Conservation (phyloP, 805 yeast genomes). For the Pichia occidentalis region DNA sequence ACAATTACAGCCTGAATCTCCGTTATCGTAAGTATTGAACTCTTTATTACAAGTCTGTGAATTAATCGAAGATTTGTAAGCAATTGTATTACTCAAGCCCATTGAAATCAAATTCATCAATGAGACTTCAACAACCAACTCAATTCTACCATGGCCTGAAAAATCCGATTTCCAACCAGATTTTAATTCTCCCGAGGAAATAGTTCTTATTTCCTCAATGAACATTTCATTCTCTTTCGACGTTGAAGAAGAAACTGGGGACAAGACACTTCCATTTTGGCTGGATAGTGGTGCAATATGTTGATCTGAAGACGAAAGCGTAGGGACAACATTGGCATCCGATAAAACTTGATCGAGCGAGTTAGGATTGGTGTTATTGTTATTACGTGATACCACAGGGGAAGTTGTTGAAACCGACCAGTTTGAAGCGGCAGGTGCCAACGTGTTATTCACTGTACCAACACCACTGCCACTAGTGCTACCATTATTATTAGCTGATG, state of each 20-base stretch:
- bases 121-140: constrained; percentile 65
- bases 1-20: constrained; percentile 38
- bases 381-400: constrained; percentile 3
- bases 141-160: constrained; percentile 69
- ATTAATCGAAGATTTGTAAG: constrained; percentile 26
- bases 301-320: constrained; percentile 1
- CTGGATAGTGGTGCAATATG: constrained; percentile 2
- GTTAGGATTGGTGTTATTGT: background rate
- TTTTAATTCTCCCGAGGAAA: constrained; percentile 75
- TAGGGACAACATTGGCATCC: no score
- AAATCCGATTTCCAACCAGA: constrained; percentile 96
- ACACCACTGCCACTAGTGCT: background rate
- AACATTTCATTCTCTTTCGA: constrained; percentile 31
- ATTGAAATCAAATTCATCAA: constrained; percentile 53
- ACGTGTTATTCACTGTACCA: background rate
- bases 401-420: constrained; percentile 23
- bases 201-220: constrained; percentile 66
- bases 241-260: constrained; percentile 11
- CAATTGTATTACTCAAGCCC: constrained; percentile 31
- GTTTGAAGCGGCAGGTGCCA: constrained; percentile 23
- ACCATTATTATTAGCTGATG: constrained; percentile 5
- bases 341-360: constrained; percentile 9
- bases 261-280: constrained; percentile 17
- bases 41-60: constrained; percentile 30
- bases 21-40: constrained; percentile 22